These are phyloP conservation scores for Labyrinthula sp. DNA, from an alignment of 352 stramenopile species.

Conservation along the genomic window DNA sequence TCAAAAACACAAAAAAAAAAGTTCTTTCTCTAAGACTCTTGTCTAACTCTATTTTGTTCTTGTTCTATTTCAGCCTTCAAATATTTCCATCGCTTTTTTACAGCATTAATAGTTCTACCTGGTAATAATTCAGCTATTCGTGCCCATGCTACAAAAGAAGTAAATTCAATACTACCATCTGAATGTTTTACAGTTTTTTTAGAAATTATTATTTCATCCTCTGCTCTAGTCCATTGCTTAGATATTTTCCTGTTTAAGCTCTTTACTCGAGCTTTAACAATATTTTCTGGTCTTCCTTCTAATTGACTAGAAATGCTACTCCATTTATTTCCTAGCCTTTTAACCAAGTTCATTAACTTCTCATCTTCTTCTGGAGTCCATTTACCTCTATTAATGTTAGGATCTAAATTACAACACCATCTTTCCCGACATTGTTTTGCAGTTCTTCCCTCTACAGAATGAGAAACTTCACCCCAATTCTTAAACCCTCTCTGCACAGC, in stretches of 20 bases:
- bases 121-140: conserved; percentile 42
- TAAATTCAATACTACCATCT: too few relatives aligned
- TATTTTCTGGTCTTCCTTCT: conserved; percentile 26
- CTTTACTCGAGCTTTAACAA: conserved; percentile 22
- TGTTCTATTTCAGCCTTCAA: too few relatives aligned
- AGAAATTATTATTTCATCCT: conserved; percentile 2
- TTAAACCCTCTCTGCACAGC: conserved; percentile 35
- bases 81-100: conserved; percentile 95
- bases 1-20: too few relatives aligned
- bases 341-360: conserved; percentile 13
- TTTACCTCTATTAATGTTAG: conserved; percentile 59
- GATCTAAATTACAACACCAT: conserved; percentile 63
- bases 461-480: conserved; percentile 58
- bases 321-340: conserved; percentile 13
- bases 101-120: conserved; percentile 79
- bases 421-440: conserved; percentile 64
- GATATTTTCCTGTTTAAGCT: conserved; percentile 10
- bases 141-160: too few relatives aligned
- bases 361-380: conserved; percentile 20
- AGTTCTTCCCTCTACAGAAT: conserved; percentile 52
- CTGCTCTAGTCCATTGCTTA: neutral
- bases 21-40: too few relatives aligned
- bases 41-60: too few relatives aligned
- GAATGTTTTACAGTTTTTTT: too few relatives aligned
- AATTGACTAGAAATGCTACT: conserved; percentile 25